phyloP scores from a whole-genome alignment of 768 basidiomycete genomes.

The Tylopilus felleus region DNA sequence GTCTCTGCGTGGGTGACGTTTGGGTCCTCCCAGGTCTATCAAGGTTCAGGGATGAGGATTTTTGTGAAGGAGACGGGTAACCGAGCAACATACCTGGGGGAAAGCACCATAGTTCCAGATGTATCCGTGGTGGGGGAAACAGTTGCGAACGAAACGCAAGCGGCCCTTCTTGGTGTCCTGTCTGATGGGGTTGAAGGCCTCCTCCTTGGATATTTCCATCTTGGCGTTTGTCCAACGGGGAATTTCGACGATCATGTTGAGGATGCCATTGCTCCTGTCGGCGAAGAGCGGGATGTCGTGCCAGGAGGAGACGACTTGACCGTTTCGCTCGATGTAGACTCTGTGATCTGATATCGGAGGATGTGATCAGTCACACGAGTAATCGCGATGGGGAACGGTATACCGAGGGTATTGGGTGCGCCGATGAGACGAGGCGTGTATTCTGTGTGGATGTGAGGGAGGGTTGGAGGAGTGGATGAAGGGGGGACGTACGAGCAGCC shows the following conservation, averaged over 20 bases:
- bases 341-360: conserved; percentile 72
- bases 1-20: conserved; percentile 85
- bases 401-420: conserved; percentile 92
- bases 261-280: conserved; percentile 89
- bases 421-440: conserved; percentile 78
- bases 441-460: conserved; percentile 38
- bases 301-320: conserved; percentile 78
- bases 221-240: conserved; percentile 99
- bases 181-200: conserved; percentile 99
- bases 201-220: conserved; percentile 99
- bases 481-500: conserved; percentile 24
- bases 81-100: conserved; percentile 68
- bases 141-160: conserved; percentile 96
- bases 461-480: fast-evolving
- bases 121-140: conserved; percentile 99
- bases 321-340: conserved; percentile 89
- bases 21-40: conserved; percentile 98
- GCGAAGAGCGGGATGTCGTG: conserved; percentile 99
- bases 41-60: not conserved
- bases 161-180: conserved; percentile 98
- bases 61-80: not conserved
- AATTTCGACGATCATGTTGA: conserved; percentile 99
- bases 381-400: conserved; percentile 19
- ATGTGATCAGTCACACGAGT: conserved; percentile 19
- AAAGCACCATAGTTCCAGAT: conserved; percentile 99